These are phyloP conservation scores for Penicillium sp. DNA, from an alignment of 2,329 filamentous ascomycete species.

Conservation along the genomic window DNA sequence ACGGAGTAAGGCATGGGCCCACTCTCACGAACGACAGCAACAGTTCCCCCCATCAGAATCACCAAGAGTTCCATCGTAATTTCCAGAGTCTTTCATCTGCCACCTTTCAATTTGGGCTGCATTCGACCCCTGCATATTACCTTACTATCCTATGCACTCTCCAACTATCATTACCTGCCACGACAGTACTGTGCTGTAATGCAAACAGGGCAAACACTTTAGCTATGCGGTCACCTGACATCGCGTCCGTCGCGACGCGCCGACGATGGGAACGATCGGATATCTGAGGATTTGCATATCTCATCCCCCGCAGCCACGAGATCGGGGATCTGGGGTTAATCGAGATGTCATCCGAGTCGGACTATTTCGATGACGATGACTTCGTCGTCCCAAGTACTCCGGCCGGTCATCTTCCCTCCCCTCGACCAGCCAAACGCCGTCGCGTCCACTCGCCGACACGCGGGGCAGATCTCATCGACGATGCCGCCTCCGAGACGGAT, in stretches of 20 bases:
- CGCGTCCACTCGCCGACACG: conserved; percentile 30
- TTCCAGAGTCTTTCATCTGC: too few relatives aligned
- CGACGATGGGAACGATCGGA: too few relatives aligned
- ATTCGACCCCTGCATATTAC: not conserved
- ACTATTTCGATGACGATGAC: conserved; percentile 30
- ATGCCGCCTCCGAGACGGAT: conserved; percentile 22
- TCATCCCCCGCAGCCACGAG: too few relatives aligned
- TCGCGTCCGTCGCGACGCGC: conserved; percentile 5
- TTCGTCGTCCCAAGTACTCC: conserved; percentile 31
- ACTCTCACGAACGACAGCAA: too few relatives aligned
- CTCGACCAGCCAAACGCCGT: conserved; percentile 40
- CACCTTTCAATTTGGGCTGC: not conserved
- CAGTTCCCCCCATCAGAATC: too few relatives aligned
- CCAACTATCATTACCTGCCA: too few relatives aligned
- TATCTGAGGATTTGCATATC: too few relatives aligned
- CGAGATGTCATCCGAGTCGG: conserved; percentile 24
- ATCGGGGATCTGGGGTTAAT: not conserved
- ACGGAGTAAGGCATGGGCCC: not conserved
- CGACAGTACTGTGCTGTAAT: too few relatives aligned
- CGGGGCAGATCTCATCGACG: conserved; percentile 14
- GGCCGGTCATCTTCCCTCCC: conserved; percentile 18
- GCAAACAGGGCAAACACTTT: not conserved
- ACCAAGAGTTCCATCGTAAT: too few relatives aligned
- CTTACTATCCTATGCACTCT: too few relatives aligned
- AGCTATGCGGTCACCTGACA: not conserved